phyloP scores from a whole-genome alignment of 129 eudicot genomes.

The Tanacetum coccineum region DNA sequence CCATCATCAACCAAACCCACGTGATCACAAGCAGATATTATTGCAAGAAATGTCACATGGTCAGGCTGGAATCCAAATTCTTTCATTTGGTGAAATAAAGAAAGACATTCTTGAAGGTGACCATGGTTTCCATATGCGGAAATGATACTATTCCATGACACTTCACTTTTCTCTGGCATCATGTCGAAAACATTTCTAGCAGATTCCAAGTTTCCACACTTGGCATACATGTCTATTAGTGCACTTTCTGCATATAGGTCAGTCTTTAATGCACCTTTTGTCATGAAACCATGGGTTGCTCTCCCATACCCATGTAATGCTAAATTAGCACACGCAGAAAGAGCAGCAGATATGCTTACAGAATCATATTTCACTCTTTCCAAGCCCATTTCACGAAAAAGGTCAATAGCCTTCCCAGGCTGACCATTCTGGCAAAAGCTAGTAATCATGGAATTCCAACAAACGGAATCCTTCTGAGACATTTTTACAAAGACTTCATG shows the following conservation, averaged over 20 bases:
- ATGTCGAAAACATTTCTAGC: slow-evolving; percentile 49
- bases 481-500: slow-evolving; percentile 43
- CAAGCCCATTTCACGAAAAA: slow-evolving; percentile 54
- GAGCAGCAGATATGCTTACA: slow-evolving; percentile 66
- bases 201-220: slow-evolving; percentile 55
- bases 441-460: too few species aligned
- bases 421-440: slow-evolving; percentile 49
- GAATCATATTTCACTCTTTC: slow-evolving; percentile 47
- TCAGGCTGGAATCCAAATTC: slow-evolving; percentile 51
- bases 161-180: slow-evolving; percentile 62
- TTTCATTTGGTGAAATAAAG: slow-evolving; percentile 52
- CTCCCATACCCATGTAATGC: too few species aligned
- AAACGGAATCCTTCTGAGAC: slow-evolving; percentile 20
- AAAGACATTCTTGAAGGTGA: slow-evolving; percentile 39
- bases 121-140: slow-evolving; percentile 83
- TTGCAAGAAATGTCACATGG: slow-evolving; percentile 68
- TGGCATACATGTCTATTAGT: too few species aligned
- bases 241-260: too few species aligned
- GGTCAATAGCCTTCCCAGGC: slow-evolving; percentile 59
- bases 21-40: slow-evolving; percentile 62
- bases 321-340: too few species aligned
- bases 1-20: too few species aligned
- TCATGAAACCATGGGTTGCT: too few species aligned
- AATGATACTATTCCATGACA: too few species aligned
- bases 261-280: too few species aligned